Evolutionary conservation across 495 filamentous ascomycete species (phyloP).

Genomic region (Parmelia sp.): DNA sequence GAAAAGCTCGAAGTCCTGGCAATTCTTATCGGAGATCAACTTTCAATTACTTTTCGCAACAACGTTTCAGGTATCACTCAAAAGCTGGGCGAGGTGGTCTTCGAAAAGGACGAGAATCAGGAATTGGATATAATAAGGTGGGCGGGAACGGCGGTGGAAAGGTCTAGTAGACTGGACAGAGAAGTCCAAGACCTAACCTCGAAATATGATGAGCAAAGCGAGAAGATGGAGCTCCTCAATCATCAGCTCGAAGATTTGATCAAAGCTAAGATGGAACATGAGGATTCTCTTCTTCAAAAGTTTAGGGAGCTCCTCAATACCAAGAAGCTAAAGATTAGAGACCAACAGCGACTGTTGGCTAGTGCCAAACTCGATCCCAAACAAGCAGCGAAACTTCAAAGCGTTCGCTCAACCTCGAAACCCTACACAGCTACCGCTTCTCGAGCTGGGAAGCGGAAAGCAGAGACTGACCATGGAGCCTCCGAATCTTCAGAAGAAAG

Average conservation of each 20-base stretch:
- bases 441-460: constrained; percentile 34
- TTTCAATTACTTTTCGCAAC: constrained; percentile 47
- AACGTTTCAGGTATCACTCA: constrained; percentile 56
- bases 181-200: constrained; percentile 44
- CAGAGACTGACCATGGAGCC: constrained; percentile 14
- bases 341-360: constrained; percentile 65
- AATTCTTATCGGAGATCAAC: constrained; percentile 24
- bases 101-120: constrained; percentile 56
- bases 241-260: constrained; percentile 58
- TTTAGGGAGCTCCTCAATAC: constrained; percentile 69
- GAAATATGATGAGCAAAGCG: constrained; percentile 39
- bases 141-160: constrained; percentile 49
- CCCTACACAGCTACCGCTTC: constrained; percentile 38
- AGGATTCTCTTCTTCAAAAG: constrained; percentile 63
- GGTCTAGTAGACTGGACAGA: constrained; percentile 37
- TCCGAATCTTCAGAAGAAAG: constrained; percentile 19
- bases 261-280: constrained; percentile 59
- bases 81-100: constrained; percentile 59
- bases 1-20: constrained; percentile 36
- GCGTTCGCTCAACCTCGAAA: constrained; percentile 36
- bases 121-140: constrained; percentile 68
- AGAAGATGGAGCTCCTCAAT: constrained; percentile 46
- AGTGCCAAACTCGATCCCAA: constrained; percentile 51
- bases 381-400: constrained; percentile 30
- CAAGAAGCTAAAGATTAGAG: constrained; percentile 87